Base-by-base conservation (phyloP, 148 eudicot species). In the Vaccinium macrocarpon region DNA sequence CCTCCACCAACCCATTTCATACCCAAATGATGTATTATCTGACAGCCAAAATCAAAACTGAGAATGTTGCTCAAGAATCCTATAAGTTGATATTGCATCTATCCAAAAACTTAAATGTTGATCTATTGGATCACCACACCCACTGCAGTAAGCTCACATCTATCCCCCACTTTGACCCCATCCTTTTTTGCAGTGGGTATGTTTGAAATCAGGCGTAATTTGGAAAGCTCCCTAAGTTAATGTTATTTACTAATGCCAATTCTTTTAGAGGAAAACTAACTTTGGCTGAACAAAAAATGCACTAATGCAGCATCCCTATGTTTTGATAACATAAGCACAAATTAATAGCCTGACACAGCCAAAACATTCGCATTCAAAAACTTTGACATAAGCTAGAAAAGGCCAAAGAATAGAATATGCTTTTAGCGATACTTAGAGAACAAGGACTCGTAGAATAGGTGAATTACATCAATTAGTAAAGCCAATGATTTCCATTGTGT, bases 1-100 rank as follows among this genome's bases (percentile, higher is more conserved):
- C 88, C 91, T 97, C 98, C 98, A 97, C 99, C 99, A 97, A 84
- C 99, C 99, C 95, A 97, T 92, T 82, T 93, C 93, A 90, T 97
- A 92, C 76, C 97, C 99, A 87, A 90, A 90, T 52, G 97, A 89
- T 50, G 70, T 87, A 85, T 90, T 91, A 88, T 92, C 99, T 97
- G 93, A 49, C 59, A 51, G 35, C 12, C 61, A 73, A 66, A 48
- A 70, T 85, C 53, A 89, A 82, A 71, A 81, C 71, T 25, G 32
- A 81, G 32, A 85, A 78, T 23, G 52, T 62, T 77, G 80, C 38
- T 55, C 38, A 4, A 55, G 82, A 13, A 29, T 42, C 66, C 7
- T 50, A 16, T n/a, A 51, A 82, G 68, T 56, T 48, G 7, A 19
- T 23, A 73, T 72, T 53, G 48, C 51, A 80, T 74, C 76, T 70